Percentiles rank a stretch among this genome's conserved stretches.
These are phyloP conservation scores for Cladosporium cucumerinum DNA, from an alignment of 2,329 filamentous ascomycete species.

Conservation along the genomic window DNA sequence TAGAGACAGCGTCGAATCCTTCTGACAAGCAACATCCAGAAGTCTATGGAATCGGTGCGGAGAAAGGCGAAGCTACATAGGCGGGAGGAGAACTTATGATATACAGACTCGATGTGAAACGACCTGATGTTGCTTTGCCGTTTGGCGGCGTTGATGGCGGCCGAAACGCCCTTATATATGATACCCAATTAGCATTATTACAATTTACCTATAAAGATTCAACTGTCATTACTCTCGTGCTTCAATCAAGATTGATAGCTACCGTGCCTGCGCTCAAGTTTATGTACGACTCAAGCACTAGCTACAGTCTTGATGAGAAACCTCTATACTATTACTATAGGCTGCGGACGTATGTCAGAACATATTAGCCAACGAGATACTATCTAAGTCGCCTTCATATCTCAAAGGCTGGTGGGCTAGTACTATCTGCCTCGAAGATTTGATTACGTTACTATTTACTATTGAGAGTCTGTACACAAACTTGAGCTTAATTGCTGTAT, in stretches of 20 bases:
- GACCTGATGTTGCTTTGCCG: slow-evolving; percentile 8
- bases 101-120: neutral
- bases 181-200: slow-evolving; percentile 11
- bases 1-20: neutral
- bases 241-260: neutral
- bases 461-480: too few relatives aligned
- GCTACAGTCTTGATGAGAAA: too few relatives aligned
- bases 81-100: neutral
- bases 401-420: too few relatives aligned
- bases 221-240: neutral
- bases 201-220: neutral
- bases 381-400: too few relatives aligned
- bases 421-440: too few relatives aligned
- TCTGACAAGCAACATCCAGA: neutral
- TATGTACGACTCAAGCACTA: too few relatives aligned
- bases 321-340: too few relatives aligned
- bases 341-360: too few relatives aligned
- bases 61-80: slow-evolving; percentile 2
- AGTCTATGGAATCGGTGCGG: neutral
- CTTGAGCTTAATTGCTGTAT: neutral
- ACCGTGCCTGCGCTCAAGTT: too few relatives aligned
- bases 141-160: neutral
- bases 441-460: too few relatives aligned
- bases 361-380: too few relatives aligned
- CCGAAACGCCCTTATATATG: neutral